phyloP scores from a whole-genome alignment of 495 filamentous ascomycete genomes.

The Cladorrhinum samala region DNA sequence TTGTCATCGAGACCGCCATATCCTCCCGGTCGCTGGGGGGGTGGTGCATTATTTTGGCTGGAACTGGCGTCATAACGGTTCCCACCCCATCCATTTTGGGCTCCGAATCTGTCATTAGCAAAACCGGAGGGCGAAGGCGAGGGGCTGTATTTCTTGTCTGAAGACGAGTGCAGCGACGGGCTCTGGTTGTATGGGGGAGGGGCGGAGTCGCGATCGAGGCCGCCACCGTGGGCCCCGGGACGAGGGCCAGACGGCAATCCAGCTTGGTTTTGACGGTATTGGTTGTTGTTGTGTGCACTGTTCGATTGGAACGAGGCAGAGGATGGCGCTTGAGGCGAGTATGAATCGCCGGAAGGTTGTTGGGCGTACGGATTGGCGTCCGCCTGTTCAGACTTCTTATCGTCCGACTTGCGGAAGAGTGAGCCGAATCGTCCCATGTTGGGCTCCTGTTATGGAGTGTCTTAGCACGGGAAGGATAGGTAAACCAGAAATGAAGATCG shows the following conservation, averaged over 20 bases:
- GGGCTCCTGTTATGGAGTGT: constrained; percentile 7
- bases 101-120: constrained; percentile 55
- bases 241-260: constrained; percentile 18
- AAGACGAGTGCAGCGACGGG: neutral
- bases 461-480: constrained; percentile 2
- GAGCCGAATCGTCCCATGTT: constrained; percentile 59
- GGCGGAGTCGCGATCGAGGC: constrained; percentile 4
- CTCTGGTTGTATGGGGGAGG: neutral
- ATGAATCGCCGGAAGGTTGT: constrained; percentile 53
- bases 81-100: constrained; percentile 57
- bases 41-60: neutral
- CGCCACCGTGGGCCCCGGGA: constrained; percentile 18
- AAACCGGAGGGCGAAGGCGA: too few relatives aligned
- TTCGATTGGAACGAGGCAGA: constrained; percentile 18
- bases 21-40: constrained; percentile 50
- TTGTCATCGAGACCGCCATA: constrained; percentile 65
- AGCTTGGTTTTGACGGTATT: constrained; percentile 3
- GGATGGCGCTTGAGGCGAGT: constrained; percentile 30
- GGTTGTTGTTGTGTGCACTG: constrained; percentile 6
- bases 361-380: constrained; percentile 68
- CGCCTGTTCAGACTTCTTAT: constrained; percentile 54
- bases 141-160: too few relatives aligned
- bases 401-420: constrained; percentile 50
- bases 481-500: neutral
- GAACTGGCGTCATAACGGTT: constrained; percentile 45